phyloP scores from a whole-genome alignment of 2,329 filamentous ascomycete genomes.

The Chrysoporthe deuterocubensis region DNA sequence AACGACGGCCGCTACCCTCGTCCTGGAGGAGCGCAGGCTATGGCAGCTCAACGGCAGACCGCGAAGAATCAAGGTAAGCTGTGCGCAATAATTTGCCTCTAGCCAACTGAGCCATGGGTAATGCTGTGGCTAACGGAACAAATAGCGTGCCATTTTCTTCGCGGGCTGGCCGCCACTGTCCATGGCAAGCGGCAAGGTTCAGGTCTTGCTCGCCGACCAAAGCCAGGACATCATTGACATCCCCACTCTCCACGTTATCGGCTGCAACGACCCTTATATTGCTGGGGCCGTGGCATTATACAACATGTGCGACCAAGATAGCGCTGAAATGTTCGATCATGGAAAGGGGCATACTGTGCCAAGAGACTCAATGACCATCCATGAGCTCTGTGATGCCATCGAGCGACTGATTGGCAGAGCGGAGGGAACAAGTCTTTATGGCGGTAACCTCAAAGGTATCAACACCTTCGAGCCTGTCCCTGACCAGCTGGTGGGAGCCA shows the following conservation, averaged over 20 bases:
- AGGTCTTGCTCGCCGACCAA: constrained; percentile 42
- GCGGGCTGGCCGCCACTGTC: constrained; percentile 48
- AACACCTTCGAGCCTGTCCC: neutral
- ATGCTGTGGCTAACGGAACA: constrained; percentile 19
- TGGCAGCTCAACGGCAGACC: constrained; percentile 35
- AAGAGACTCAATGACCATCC: constrained; percentile 38
- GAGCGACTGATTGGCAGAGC: neutral
- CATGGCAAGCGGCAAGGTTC: constrained; percentile 37
- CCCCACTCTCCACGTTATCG: constrained; percentile 46
- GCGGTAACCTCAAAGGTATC: neutral
- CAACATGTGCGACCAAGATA: constrained; percentile 47
- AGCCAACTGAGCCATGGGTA: neutral
- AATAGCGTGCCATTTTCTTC: constrained; percentile 51
- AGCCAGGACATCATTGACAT: constrained; percentile 44
- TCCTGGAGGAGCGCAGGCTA: constrained; percentile 26
- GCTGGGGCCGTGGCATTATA: constrained; percentile 20
- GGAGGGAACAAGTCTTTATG: too few relatives aligned
- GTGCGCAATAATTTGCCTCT: neutral
- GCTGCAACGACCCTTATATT: constrained; percentile 40
- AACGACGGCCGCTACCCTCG: constrained; percentile 23
- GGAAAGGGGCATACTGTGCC: constrained; percentile 48
- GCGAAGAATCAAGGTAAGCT: constrained; percentile 42
- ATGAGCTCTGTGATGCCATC: constrained; percentile 35
- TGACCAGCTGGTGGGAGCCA: too few relatives aligned
- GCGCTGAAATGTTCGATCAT: constrained; percentile 47